Base-by-base conservation (phyloP, 73 alveolate species). In the Paramecium sexaurelia region DNA sequence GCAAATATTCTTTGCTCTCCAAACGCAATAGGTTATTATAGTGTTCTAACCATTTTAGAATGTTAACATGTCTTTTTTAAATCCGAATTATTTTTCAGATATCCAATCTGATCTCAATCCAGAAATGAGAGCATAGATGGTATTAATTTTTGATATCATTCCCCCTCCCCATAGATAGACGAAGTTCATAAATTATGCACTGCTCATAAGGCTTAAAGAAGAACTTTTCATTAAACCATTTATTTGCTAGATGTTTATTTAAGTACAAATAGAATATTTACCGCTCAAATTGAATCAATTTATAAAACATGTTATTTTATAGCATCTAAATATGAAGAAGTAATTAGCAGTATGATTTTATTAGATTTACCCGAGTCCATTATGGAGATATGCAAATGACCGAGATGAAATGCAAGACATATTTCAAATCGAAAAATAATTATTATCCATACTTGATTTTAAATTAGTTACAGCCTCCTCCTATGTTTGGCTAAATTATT, bases 241-340 rank as follows among this genome's bases (percentile, higher is more conserved):
- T 71, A 27, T 71, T 22, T 71, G 4, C 55, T 71, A 8, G 86
- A 71, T 71, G 56, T 22, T 71, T 71, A 71, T 71, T 71, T 71
- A 71, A 71, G 86, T 71, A 35, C 39, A 61, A 61, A 71, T 33
- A 71, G 43, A 71, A 27, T 71, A 27, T 33, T 32, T 33, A 40
- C 86, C 56, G 57, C 56, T 71, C 66, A 71, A 35, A 32, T 71
- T 11, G 43, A 71, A 7, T 27, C 35, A 0, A 35, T 71, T 33
- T 35, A 27, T 9, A 37, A 71, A 17, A 40, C 86, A 71, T 71
- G 57, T 17, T 71, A 35, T 71, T 37, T 71, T 32, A 36, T 71
- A 1, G 86, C 86, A 1, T 71, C 86, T 17, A 71, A 71, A 17
- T 71, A 71, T 37, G 86, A 71, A 71, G 86, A 71, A 33, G 86